These are phyloP conservation scores for Dipodascus geniculatus DNA, from an alignment of 805 yeast genomes.

Conservation along the genomic window DNA sequence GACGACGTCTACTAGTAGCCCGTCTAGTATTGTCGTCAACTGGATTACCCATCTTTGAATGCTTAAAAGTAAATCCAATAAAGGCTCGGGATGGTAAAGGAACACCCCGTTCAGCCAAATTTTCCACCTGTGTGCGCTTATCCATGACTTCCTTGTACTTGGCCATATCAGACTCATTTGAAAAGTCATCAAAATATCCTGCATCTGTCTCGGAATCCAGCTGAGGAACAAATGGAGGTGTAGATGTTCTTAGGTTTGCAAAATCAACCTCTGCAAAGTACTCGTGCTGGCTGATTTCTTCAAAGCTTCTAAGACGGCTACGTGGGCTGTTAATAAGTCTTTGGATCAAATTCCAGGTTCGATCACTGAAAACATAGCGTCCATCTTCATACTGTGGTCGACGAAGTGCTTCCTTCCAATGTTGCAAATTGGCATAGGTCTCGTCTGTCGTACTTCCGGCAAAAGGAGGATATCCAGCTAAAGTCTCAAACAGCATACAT, in stretches of 20 bases:
- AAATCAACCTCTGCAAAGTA: slow-evolving; percentile 83
- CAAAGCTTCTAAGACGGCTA: slow-evolving; percentile 62
- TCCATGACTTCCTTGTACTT: slow-evolving; percentile 95
- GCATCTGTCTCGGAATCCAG: slow-evolving; percentile 96
- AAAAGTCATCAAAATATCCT: slow-evolving; percentile 96
- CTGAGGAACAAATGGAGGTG: slow-evolving; percentile 96
- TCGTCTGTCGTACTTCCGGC: slow-evolving; percentile 90
- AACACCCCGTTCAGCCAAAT: slow-evolving; percentile 54
- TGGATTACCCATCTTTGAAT: slow-evolving; percentile 31
- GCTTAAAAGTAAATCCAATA: slow-evolving; percentile 94
- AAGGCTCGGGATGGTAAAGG: slow-evolving; percentile 53
- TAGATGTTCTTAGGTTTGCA: slow-evolving; percentile 49
- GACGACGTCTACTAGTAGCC: slow-evolving; percentile 1
- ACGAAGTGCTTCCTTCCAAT: slow-evolving; percentile 80
- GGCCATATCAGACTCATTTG: slow-evolving; percentile 93
- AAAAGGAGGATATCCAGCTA: slow-evolving; percentile 96
- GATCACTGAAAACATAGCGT: slow-evolving; percentile 81
- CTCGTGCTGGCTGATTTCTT: slow-evolving; percentile 66
- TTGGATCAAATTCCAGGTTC: slow-evolving; percentile 86
- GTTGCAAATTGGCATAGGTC: slow-evolving; percentile 83
- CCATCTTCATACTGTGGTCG: slow-evolving; percentile 92
- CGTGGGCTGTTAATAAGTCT: slow-evolving; percentile 71
- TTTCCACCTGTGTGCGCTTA: slow-evolving; percentile 76
- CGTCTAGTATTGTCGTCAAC: slow-evolving; percentile 1
- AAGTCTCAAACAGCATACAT: slow-evolving; percentile 90